Evolutionary conservation across 495 filamentous ascomycete genomes (phyloP), one percentile per base, ranked within the genome.

Genomic region (Parachaetomium inaequale): DNA sequence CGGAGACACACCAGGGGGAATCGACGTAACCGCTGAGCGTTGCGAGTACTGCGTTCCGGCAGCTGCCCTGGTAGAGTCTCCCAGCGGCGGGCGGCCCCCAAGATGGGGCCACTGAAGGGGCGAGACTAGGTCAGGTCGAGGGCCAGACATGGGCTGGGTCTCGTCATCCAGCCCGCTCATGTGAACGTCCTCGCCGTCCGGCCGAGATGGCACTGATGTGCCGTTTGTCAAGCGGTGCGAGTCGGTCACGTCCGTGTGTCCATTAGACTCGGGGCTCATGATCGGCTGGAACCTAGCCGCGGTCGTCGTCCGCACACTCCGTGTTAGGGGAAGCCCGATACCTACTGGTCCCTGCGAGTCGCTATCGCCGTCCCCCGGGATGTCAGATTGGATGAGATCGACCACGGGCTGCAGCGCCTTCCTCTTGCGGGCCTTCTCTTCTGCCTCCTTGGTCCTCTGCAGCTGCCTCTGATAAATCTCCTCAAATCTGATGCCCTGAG

Each of bases 1-100:
- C 4, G 89, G 85, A 54, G 92, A 87, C 34, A 92, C 88, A 15
- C 88, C 89, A 10, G 85, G 84, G 11, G 88, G 86, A 71, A 96
- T 81, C 25, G 88, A 83, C 4, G 90, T 92, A 53, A 92, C 79
- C 0, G 82, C 85, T 8, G 87, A 89, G 43, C 81, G 79, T 73
- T 96, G 92, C 5, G 90, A 85, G 2, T 81, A 52, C 47, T 77
- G 77, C 10, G 76, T 81, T 2, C 76, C 78, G 1, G 70, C 59
- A 0, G 71, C 77, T 6, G 72, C 75, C 57, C 70, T 72, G 12
- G 55, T 71, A 15, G 63, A 76, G 45, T 71, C 66, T 11, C 52
- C 61, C 8, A 69, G 61, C 26, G 67, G 63, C 23, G 64, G 58
- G 17, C 58, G 52, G 10, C 55, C 40, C 12, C 50, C 59, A 1